These are phyloP conservation scores for Solanum arcanum DNA, from an alignment of 257 asterid genomes.

Conservation along the genomic window DNA sequence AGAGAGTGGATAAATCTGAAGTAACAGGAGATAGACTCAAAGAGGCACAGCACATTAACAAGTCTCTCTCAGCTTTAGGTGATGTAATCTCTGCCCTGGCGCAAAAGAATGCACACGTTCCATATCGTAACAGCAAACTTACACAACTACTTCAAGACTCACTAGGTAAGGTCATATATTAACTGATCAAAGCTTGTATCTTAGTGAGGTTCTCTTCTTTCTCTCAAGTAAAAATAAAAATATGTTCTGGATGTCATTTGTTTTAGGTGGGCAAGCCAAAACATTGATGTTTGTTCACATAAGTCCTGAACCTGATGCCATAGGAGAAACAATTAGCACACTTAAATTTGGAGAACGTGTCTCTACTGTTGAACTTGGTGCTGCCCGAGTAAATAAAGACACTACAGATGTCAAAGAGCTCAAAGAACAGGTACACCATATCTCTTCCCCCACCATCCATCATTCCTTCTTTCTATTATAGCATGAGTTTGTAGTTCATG, in stretches of 20 bases:
- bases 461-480: background rate
- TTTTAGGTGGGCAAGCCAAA: constrained; percentile 92
- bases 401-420: constrained; percentile 81
- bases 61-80: constrained; percentile 92
- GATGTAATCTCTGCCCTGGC: constrained; percentile 95
- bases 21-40: constrained; percentile 92
- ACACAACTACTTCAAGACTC: constrained; percentile 98
- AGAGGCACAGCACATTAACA: constrained; percentile 97
- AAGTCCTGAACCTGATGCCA: constrained; percentile 87
- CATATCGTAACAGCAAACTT: constrained; percentile 91
- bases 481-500: background rate
- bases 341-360: constrained; percentile 98
- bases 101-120: constrained; percentile 80
- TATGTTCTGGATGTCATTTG: background rate
- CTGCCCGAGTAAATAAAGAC: constrained; percentile 87
- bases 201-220: background rate
- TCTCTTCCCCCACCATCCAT: background rate
- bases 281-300: constrained; percentile 95
- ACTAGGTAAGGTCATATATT: constrained; percentile 58
- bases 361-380: constrained; percentile 95
- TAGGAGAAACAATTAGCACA: constrained; percentile 92
- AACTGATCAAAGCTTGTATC: background rate
- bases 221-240: background rate
- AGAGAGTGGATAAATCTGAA: constrained; percentile 98
- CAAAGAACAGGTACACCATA: constrained; percentile 63